Conservation (phyloP, 192 early-diverging fungal species). For the Coemansia sp. region DNA sequence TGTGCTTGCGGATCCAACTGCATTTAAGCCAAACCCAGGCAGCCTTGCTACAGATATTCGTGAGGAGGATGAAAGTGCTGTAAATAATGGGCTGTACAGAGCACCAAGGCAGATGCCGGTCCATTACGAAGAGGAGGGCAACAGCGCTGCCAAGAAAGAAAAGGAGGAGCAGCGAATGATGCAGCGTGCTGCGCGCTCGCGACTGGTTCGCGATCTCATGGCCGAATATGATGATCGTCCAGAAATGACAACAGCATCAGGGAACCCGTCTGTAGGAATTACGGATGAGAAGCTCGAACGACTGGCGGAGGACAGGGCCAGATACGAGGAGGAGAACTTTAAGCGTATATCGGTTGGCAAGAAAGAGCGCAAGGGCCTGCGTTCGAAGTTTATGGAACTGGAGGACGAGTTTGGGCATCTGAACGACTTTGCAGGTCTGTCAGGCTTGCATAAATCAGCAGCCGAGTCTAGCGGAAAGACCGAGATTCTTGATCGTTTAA, state of each 20-base stretch:
- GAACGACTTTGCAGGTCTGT: constrained; percentile 56
- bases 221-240: constrained; percentile 84
- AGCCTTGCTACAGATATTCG: constrained; percentile 56
- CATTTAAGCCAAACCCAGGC: constrained; percentile 87
- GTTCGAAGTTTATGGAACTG: constrained; percentile 61
- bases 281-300: constrained; percentile 59
- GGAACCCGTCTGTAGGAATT: constrained; percentile 67
- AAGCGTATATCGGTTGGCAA: constrained; percentile 69
- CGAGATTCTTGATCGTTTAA: constrained; percentile 41
- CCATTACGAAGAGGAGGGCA: constrained; percentile 76
- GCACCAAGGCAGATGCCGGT: constrained; percentile 85
- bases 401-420: constrained; percentile 82
- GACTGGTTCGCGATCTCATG: constrained; percentile 81
- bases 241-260: constrained; percentile 71
- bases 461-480: constrained; percentile 21
- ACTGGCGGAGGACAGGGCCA: constrained; percentile 62
- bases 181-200: constrained; percentile 74
- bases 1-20: constrained; percentile 71
- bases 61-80: constrained; percentile 40
- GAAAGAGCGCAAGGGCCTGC: constrained; percentile 72
- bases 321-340: constrained; percentile 91
- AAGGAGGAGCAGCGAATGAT: constrained; percentile 63
- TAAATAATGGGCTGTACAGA: constrained; percentile 69
- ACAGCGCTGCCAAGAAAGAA: constrained; percentile 58
- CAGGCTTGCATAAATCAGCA: constrained; percentile 28